Percentiles rank a stretch among this genome's conserved stretches.
Evolutionary conservation across 2,329 filamentous ascomycete species (phyloP).

Genomic region (Apiospora sp.): DNA sequence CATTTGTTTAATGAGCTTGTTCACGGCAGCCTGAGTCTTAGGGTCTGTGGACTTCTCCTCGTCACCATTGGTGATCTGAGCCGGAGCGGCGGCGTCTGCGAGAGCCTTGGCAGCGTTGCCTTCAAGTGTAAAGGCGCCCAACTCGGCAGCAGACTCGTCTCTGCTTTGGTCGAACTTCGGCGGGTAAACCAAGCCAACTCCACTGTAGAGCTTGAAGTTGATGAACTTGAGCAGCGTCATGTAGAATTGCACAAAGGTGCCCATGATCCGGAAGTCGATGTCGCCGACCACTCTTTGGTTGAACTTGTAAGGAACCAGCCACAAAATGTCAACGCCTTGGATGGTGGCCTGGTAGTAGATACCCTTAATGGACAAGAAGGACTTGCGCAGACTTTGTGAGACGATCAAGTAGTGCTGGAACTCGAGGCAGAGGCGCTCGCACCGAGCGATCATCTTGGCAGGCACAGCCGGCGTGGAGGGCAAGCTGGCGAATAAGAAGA

Average conservation of each 20-base stretch:
- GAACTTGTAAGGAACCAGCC: slow-evolving; percentile 97
- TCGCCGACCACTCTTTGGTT: slow-evolving; percentile 94
- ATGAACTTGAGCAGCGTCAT: slow-evolving; percentile 95
- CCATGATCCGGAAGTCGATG: slow-evolving; percentile 99
- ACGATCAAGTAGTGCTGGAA: slow-evolving; percentile 98
- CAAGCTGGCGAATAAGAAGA: slow-evolving; percentile 96
- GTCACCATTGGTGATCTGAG: slow-evolving; percentile 58
- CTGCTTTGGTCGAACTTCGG: slow-evolving; percentile 89
- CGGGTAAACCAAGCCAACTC: slow-evolving; percentile 90
- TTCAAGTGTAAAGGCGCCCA: slow-evolving; percentile 91
- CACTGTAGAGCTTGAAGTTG: slow-evolving; percentile 94
- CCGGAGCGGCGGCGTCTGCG: slow-evolving; percentile 55
- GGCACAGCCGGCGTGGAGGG: slow-evolving; percentile 90
- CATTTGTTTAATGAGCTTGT: slow-evolving; percentile 74
- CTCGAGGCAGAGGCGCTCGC: slow-evolving; percentile 91
- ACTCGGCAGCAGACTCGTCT: slow-evolving; percentile 88
- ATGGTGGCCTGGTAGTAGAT: slow-evolving; percentile 99
- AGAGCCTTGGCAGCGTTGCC: slow-evolving; percentile 68
- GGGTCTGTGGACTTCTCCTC: slow-evolving; percentile 65
- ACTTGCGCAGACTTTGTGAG: slow-evolving; percentile 90
- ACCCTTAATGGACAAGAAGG: slow-evolving; percentile 97
- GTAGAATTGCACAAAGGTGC: slow-evolving; percentile 98
- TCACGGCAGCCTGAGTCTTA: slow-evolving; percentile 70
- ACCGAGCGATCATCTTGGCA: slow-evolving; percentile 93
- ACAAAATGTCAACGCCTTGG: slow-evolving; percentile 94